Base-by-base conservation (phyloP, 352 stramenopile genomes). In the Phytopythium mirpurense region DNA sequence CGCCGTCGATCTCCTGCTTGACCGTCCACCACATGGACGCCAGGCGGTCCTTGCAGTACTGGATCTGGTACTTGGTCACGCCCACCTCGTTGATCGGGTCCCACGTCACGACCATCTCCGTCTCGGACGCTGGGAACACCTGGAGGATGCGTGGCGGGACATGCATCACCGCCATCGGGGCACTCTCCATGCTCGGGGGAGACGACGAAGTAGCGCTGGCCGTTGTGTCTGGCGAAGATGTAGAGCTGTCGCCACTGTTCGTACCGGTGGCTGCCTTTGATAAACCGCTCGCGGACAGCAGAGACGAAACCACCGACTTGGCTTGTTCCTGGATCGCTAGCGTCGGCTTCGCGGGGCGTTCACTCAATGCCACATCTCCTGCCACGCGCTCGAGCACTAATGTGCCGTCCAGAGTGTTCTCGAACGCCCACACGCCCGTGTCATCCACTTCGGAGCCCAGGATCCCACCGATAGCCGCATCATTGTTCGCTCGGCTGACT, bases 11-110 rank as follows among this genome's bases (percentile, higher is more conserved):
- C 21, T 93, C 82, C 16, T 85, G 65, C 45, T 87, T 90, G 1
- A 83, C 63, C 24, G 67, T 91, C 73, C 74, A 83, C 85, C 85
- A 93, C 62, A 91, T 86, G 8, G 81, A 76, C 7, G 83, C 72
- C 23, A 93, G 58, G 5, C 79, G 71, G 46, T 93, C 90, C 60
- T 90, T 92, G 0, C 70, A 67, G 44, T 86, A 93, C 57, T 95
- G 85, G 38, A 95, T 72, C 34, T 91, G 78, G 59, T 93, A 93
- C 56, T 80, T 88, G 1, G 60, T 68, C 27, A 91, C 65, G 0
- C 62, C 62, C 2, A 72, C 49, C 49, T 92, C 77, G 36, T 76
- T 77, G 10, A 80, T 62, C 21, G 72, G 67, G 34, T 90, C 81
- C 85, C 85, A 95, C 5, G 79, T 88, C 21, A 93, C 62, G 12